phyloP scores from a whole-genome alignment of 1,139 yeast genomes.

The Yamadazyma dushanensis region DNA sequence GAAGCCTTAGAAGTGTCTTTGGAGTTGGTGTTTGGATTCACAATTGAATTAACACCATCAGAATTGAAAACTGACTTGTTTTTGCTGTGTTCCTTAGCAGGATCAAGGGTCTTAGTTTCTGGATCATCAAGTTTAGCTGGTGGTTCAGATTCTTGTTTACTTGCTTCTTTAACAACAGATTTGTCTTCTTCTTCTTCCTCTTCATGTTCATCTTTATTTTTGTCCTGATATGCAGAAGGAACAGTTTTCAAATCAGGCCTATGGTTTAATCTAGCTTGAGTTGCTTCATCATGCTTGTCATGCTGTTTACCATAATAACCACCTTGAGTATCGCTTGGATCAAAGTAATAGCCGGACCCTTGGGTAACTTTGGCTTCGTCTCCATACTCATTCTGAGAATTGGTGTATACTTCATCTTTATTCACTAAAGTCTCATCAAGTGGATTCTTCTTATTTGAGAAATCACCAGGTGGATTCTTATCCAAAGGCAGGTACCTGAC shows the following conservation, averaged over 20 bases:
- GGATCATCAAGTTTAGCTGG: constrained; percentile 11
- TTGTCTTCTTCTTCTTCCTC: constrained; percentile 20
- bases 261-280: constrained; percentile 24
- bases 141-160: constrained; percentile 5
- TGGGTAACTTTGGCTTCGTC: constrained; percentile 27
- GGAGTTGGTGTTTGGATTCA: constrained; percentile 3
- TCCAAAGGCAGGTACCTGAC: constrained; percentile 30
- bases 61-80: constrained; percentile 34
- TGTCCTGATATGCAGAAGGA: constrained; percentile 26
- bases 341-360: constrained; percentile 36
- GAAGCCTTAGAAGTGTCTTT: constrained; percentile 9
- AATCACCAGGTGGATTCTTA: constrained; percentile 33
- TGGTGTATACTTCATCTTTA: constrained; percentile 13
- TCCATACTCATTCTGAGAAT: constrained; percentile 27
- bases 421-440: constrained; percentile 24
- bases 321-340: constrained; percentile 40
- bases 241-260: constrained; percentile 29
- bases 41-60: constrained; percentile 19
- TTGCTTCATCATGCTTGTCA: constrained; percentile 23
- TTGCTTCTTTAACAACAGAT: constrained; percentile 9
- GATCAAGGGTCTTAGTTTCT: constrained; percentile 17
- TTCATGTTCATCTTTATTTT: constrained; percentile 15
- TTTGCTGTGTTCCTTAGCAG: constrained; percentile 24
- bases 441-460: constrained; percentile 31
- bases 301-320: constrained; percentile 22